Base-by-base conservation (phyloP, 176 grass and related monocot genomes). In the Musa beccarii region DNA sequence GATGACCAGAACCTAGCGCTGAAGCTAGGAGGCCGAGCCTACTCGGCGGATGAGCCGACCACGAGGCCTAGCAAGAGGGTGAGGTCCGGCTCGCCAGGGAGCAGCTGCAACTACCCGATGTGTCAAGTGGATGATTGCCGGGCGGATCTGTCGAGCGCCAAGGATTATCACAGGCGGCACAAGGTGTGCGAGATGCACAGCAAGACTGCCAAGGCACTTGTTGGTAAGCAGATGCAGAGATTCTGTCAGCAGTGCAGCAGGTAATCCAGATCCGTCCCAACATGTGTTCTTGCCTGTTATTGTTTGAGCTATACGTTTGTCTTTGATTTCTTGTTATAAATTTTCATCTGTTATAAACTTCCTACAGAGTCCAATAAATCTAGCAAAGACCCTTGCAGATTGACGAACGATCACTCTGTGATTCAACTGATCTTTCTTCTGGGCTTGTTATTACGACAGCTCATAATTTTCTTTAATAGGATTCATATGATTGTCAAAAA, bases 181-280 rank as follows among this genome's bases (percentile, higher is more conserved):
- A 99, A 99, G 83, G 96, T 99, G 23, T 99, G 96, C 10, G 85
- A 92, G 85, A 53, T 84, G 43, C 96, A 99, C 16, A 94, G 96
- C 79, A 99, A 99, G 86, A 95, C 85, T 26, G 94, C 83, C 74
- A 99, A 92, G 76, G 91, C 91, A 7, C 79, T 99, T 6, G 96
- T 99, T 5, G 91, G 73, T 29, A 89, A 81, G 78, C 96, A 92
- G 86, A 92, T 94, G 83, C 96, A 99, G 88, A 89, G 96, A 53
- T 99, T 99, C 91, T 99, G 96, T 77, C 96, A 99, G 73, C 96
- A 99, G 89, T 99, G 96, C 62, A 99, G 96, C 84, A 95, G 96
- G 96, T 99, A 91, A 82, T 84, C 34, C 20, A 68, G 25, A 1
- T 11, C 28, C 12, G 34, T 43, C 34, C 7, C 50, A 29, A 5